These are phyloP conservation scores for Naganishia antarctica DNA, from an alignment of 768 basidiomycete species.

Conservation along the genomic window DNA sequence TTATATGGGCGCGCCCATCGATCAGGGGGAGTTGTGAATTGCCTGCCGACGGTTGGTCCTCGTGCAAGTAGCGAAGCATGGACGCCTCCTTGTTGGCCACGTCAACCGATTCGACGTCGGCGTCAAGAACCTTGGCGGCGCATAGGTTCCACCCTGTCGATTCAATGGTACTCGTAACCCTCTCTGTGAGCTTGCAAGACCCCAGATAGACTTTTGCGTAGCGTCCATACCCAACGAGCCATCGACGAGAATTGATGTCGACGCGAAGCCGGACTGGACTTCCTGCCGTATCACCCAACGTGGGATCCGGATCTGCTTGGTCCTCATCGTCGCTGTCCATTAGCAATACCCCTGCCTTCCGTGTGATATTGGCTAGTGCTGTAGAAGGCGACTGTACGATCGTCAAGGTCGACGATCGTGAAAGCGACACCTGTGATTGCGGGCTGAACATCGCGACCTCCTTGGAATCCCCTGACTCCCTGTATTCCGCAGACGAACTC, in stretches of 20 bases:
- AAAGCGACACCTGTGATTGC: background rate
- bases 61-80: background rate
- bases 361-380: background rate
- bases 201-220: constrained; percentile 43
- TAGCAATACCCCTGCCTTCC: background rate
- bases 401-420: background rate
- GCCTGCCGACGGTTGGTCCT: background rate
- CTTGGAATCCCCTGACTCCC: too few relatives aligned
- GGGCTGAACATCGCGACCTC: too few relatives aligned
- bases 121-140: constrained; percentile 49
- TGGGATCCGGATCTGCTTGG: background rate
- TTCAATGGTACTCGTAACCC: background rate
- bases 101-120: constrained; percentile 49
- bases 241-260: constrained; percentile 5
- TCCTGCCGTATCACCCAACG: background rate
- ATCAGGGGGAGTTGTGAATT: background rate
- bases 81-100: constrained; percentile 49
- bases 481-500: too few relatives aligned
- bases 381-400: constrained; percentile 4
- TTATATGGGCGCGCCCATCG: background rate
- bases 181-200: constrained; percentile 29
- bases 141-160: constrained; percentile 48
- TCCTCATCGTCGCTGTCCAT: background rate
- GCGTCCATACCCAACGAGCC: constrained; percentile 39
- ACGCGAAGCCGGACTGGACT: background rate